Base-by-base conservation (phyloP, 805 yeast genomes). In the Komagataella pastoris region DNA sequence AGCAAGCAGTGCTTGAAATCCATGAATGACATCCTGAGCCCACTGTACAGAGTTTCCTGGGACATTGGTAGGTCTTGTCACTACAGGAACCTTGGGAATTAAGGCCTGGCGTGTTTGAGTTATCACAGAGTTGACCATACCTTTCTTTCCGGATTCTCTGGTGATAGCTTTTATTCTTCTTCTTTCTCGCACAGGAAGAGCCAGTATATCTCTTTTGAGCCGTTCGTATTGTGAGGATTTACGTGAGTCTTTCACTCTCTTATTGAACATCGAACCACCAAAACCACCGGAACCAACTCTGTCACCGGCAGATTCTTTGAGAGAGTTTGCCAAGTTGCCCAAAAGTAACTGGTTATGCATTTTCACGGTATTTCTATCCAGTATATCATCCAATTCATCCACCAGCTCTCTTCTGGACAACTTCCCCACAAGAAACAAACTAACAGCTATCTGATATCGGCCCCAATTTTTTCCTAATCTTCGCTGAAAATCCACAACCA, bases 11-110 rank as follows among this genome's bases (percentile, higher is more conserved):
- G 93, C 79, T 57, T 86, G 88, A 52, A 88, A 77, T 3, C 93
- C 95, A 60, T 84, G 89, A 51, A 84, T 76, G 17, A 93, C 87
- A 61, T 93, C 98, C 64, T 90, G 96, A 19, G 95, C 88, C 91
- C 97, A 89, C 58, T 84, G 84, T 30, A 81, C 76, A 40, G 87
- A 76, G 57, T 77, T 79, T 17, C 61, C 65, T 12, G 58, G 43
- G 12, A 36, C 49, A 65, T 57, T 54, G 65, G 75, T 55, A 69
- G 67, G 74, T 53, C 66, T 69, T 51, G 72, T 78, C 52, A 75
- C 76, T 61, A 83, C 80, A 3, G 99, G 99, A 19, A 91, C 81
- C 59, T 85, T 86, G 1, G 98, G 97, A 49, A 84, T 72, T 61
- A 81, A 68, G 0, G 88, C 78, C 59, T 85, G 84, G 63, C 91